These are phyloP conservation scores for Rosa multiflora DNA, from an alignment of 306 rosid species.

Conservation along the genomic window DNA sequence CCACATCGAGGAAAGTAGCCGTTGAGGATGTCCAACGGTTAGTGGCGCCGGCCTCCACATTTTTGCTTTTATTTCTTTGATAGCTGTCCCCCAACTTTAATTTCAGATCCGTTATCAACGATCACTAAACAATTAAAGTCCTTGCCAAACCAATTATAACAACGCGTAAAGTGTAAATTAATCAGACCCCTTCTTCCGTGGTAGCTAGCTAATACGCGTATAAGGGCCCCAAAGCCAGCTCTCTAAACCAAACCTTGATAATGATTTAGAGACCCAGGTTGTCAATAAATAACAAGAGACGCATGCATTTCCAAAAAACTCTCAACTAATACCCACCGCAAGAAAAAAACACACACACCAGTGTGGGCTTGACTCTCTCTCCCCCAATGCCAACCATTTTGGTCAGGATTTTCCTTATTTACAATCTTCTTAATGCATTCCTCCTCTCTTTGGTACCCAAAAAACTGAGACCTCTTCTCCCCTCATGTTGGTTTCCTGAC, in stretches of 20 bases:
- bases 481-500: constrained; percentile 29
- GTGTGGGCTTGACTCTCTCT: neutral
- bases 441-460: constrained; percentile 42
- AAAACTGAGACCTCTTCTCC: constrained; percentile 33
- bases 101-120: constrained; percentile 51
- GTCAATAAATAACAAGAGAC: too few species aligned
- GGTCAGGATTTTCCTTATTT: constrained; percentile 46
- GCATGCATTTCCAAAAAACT: too few species aligned
- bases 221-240: constrained; percentile 8
- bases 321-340: too few species aligned
- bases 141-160: neutral
- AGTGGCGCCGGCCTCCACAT: neutral
- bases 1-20: neutral
- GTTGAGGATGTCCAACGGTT: neutral
- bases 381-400: constrained; percentile 52
- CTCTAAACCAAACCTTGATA: neutral
- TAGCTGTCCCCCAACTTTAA: neutral
- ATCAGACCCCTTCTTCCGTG: too few species aligned
- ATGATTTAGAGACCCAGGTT: too few species aligned
- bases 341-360: too few species aligned
- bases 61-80: neutral
- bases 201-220: too few species aligned
- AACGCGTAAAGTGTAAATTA: constrained; percentile 36
- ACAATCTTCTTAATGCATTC: constrained; percentile 46
- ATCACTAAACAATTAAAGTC: constrained; percentile 3